Conservation (phyloP, 768 basidiomycete species). For the Mycena amicta region DNA sequence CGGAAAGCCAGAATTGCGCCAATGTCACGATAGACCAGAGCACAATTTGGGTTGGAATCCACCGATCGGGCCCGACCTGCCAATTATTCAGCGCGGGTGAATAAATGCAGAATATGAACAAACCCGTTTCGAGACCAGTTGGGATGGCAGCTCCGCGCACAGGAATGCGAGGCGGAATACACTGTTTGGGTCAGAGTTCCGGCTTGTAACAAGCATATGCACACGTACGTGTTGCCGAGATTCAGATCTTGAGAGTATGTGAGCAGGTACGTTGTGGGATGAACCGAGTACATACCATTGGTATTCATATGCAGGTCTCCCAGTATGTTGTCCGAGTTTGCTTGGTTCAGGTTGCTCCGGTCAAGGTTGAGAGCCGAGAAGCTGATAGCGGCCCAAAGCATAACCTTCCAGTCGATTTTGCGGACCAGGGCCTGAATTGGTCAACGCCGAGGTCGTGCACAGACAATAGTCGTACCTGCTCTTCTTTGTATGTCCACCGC, state of each 20-base stretch:
- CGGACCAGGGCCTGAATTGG: conserved; percentile 45
- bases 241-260: conserved; percentile 63
- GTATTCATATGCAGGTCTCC: conserved; percentile 56
- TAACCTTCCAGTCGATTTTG: conserved; percentile 64
- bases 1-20: conserved; percentile 58
- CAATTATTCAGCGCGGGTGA: neutral
- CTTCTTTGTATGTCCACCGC: conserved; percentile 63
- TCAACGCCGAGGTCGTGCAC: neutral
- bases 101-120: conserved; percentile 13
- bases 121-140: conserved; percentile 61
- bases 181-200: neutral
- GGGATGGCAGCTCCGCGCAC: conserved; percentile 62
- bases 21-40: conserved; percentile 55
- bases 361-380: conserved; percentile 62
- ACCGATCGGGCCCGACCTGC: conserved; percentile 62
- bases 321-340: conserved; percentile 62
- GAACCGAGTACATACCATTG: conserved; percentile 32
- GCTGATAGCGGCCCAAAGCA: conserved; percentile 57
- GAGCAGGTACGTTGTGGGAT: too few species aligned
- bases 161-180: conserved; percentile 55
- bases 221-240: conserved; percentile 45
- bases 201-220: neutral
- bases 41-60: conserved; percentile 64
- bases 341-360: conserved; percentile 55
- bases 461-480: conserved; percentile 43